Percentiles rank a stretch among this genome's conserved stretches.
Conservation (phyloP, 768 basidiomycete genomes). For the Dentipellis fragilis region DNA sequence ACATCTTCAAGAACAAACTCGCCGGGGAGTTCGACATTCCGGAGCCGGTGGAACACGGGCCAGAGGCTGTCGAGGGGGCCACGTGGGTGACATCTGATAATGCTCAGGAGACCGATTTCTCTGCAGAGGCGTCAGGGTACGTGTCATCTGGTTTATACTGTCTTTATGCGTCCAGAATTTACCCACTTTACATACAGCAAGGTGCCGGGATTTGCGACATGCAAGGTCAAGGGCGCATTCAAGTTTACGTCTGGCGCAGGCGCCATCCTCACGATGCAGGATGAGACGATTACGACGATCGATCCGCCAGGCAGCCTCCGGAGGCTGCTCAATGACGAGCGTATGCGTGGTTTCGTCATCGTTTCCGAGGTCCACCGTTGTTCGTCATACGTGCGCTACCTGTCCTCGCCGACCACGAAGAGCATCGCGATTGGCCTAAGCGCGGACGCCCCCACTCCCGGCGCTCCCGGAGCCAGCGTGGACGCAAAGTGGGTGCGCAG, state of each 20-base stretch:
- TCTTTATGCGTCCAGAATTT: neutral
- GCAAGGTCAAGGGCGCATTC: slow-evolving; percentile 19
- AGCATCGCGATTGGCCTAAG: slow-evolving; percentile 20
- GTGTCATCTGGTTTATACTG: neutral
- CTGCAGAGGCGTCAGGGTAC: neutral
- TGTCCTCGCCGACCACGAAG: slow-evolving; percentile 11
- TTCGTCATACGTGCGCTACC: slow-evolving; percentile 23
- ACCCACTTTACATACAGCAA: neutral
- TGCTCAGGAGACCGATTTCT: neutral
- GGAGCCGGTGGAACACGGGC: neutral
- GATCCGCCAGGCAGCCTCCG: slow-evolving; percentile 20
- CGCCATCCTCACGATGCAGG: slow-evolving; percentile 23
- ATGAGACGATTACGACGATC: slow-evolving; percentile 19
- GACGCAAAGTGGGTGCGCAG: neutral
- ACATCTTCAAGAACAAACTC: neutral
- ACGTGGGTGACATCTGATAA: neutral
- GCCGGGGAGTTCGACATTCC: neutral
- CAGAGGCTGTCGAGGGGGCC: neutral
- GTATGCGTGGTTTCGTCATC: slow-evolving; percentile 18
- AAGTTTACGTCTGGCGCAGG: slow-evolving; percentile 20
- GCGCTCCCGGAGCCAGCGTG: neutral
- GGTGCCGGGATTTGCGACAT: slow-evolving; percentile 12
- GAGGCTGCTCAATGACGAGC: slow-evolving; percentile 18
- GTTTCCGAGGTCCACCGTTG: slow-evolving; percentile 25
- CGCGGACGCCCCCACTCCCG: slow-evolving; percentile 6